Evolutionary conservation across 2,329 filamentous ascomycete species (phyloP).

Genomic region (Fusarium sp.): DNA sequence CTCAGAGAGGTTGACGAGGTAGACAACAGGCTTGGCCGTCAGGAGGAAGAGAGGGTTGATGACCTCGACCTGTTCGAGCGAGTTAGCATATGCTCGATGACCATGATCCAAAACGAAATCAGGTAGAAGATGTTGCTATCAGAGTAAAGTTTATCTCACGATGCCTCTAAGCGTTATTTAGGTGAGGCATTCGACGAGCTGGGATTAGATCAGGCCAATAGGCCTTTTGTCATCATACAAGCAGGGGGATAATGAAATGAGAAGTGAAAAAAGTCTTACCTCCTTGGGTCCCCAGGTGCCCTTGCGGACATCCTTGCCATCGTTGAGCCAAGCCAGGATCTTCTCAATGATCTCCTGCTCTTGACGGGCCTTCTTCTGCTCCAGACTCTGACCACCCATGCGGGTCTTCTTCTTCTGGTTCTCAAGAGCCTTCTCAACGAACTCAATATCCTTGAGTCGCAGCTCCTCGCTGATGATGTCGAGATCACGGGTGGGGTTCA

Average conservation of each 20-base stretch:
- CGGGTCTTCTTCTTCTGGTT: conserved; percentile 93
- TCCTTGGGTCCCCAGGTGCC: conserved; percentile 92
- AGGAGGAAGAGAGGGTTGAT: conserved; percentile 98
- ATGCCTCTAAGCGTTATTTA: conserved; percentile 78
- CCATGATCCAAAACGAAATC: conserved; percentile 3
- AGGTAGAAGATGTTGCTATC: conserved; percentile 54
- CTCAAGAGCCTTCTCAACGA: conserved; percentile 94
- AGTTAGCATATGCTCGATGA: conserved; percentile 38
- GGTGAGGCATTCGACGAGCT: conserved; percentile 97
- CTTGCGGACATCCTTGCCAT: conserved; percentile 94
- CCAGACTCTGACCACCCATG: conserved; percentile 91
- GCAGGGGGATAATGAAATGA: conserved; percentile 27
- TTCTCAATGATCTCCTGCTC: conserved; percentile 95
- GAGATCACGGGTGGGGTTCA: conserved; percentile 92
- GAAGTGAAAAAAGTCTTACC: conserved; percentile 68
- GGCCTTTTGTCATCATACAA: conserved; percentile 98
- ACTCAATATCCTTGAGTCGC: conserved; percentile 98
- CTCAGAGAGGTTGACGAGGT: conserved; percentile 96
- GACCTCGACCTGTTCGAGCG: conserved; percentile 79
- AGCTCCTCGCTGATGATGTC: conserved; percentile 98
- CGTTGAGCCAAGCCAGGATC: conserved; percentile 83
- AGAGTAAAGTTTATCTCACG: conserved; percentile 88
- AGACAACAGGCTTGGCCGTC: conserved; percentile 96
- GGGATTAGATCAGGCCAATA: conserved; percentile 94
- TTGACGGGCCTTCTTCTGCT: conserved; percentile 97